Conservation (phyloP, 2,329 filamentous ascomycete genomes). For the Beauveria sp. region DNA sequence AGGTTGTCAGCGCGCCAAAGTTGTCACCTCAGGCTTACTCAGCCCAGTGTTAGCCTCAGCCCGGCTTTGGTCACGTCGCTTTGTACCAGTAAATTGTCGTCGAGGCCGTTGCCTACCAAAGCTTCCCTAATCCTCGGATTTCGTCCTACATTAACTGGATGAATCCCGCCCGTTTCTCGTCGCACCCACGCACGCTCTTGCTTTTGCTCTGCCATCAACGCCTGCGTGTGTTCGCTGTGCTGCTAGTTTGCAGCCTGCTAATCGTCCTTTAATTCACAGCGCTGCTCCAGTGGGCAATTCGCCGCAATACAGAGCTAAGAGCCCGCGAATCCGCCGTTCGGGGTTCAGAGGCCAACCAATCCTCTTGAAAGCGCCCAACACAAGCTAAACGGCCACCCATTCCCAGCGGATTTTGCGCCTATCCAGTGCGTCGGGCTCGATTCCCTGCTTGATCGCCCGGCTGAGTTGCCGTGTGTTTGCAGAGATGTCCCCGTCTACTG, state of each 20-base stretch:
- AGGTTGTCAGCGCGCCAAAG: not conserved
- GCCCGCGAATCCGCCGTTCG: not conserved
- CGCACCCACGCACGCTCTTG: not conserved
- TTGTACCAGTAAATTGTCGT: not conserved
- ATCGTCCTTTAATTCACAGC: not conserved
- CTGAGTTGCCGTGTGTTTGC: not conserved
- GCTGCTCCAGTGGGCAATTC: not conserved
- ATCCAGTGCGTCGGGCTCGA: not conserved
- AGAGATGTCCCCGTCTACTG: slow-evolving; percentile 3
- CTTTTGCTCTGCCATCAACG: slow-evolving; percentile 8
- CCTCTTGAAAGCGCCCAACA: not conserved
- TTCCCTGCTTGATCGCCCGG: not conserved
- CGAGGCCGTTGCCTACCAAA: not conserved
- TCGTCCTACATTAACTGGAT: slow-evolving; percentile 12
- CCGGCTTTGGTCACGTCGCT: slow-evolving; percentile 8
- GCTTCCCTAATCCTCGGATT: slow-evolving; percentile 5
- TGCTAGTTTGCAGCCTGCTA: not conserved
- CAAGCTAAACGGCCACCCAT: not conserved
- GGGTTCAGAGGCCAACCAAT: not conserved
- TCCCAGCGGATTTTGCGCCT: slow-evolving; percentile 5
- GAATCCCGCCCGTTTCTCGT: slow-evolving; percentile 12
- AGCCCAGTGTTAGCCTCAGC: not conserved
- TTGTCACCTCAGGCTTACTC: not conserved
- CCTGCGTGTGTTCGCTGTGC: not conserved
- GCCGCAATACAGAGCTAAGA: not conserved